These are phyloP conservation scores for Labyrinthula sp. DNA, from an alignment of 352 stramenopile genomes.

Conservation along the genomic window DNA sequence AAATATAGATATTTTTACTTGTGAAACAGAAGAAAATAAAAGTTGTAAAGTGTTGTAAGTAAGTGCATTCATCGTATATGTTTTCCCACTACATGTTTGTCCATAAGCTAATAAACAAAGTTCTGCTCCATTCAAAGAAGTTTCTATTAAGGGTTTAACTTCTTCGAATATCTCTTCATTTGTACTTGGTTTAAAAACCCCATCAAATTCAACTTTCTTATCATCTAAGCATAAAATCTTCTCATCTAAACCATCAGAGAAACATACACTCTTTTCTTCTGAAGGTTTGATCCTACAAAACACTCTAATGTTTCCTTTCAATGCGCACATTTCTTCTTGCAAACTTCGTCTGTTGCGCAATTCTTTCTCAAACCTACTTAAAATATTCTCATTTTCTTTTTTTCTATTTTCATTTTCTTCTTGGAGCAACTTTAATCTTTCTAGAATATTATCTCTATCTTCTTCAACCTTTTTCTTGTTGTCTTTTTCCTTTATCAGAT, in stretches of 20 bases:
- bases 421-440: too few relatives aligned
- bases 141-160: slow-evolving; percentile 37
- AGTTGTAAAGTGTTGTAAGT: slow-evolving; percentile 35
- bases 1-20: slow-evolving; percentile 82
- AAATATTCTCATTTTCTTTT: too few relatives aligned
- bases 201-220: slow-evolving; percentile 34
- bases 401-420: too few relatives aligned
- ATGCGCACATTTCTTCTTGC: slow-evolving; percentile 63
- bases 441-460: too few relatives aligned
- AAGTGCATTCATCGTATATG: slow-evolving; percentile 62
- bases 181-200: slow-evolving; percentile 21
- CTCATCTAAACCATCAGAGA: too few relatives aligned
- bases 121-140: slow-evolving; percentile 88
- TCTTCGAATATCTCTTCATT: slow-evolving; percentile 40
- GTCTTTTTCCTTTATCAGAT: too few relatives aligned
- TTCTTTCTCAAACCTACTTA: slow-evolving; percentile 42
- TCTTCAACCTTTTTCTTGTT: too few relatives aligned
- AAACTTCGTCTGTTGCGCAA: slow-evolving; percentile 47
- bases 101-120: slow-evolving; percentile 96
- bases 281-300: slow-evolving; percentile 60
- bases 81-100: slow-evolving; percentile 88
- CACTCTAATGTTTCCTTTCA: slow-evolving; percentile 68
- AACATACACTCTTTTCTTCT: slow-evolving; percentile 39
- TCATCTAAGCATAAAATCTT: too few relatives aligned
- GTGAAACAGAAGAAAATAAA: slow-evolving; percentile 49